Percentiles rank a stretch among this genome's conserved stretches.
Evolutionary conservation across 2,329 filamentous ascomycete genomes (phyloP).

Genomic region (Aureobasidium sp.): DNA sequence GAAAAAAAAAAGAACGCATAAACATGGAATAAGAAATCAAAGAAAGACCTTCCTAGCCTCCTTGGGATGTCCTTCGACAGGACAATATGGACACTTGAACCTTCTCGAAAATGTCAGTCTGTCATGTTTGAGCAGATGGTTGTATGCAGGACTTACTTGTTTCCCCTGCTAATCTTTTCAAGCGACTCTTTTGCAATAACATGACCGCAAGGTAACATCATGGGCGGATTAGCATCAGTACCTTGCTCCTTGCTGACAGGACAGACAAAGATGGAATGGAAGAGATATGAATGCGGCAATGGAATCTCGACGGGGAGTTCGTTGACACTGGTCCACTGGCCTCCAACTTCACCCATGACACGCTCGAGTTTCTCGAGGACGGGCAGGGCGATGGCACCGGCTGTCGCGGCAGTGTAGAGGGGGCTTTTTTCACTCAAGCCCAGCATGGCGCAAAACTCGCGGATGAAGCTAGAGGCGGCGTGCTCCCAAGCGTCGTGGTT

Average conservation of each 20-base stretch:
- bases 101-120: conserved; percentile 30
- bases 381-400: conserved; percentile 83
- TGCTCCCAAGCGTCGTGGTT: conserved; percentile 70
- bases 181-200: conserved; percentile 82
- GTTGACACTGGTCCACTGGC: conserved; percentile 87
- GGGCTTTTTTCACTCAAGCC: conserved; percentile 86
- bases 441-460: conserved; percentile 84
- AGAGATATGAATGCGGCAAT: conserved; percentile 56
- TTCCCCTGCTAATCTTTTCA: conserved; percentile 67
- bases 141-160: conserved; percentile 15
- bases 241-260: conserved; percentile 95
- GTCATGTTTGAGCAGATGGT: not conserved
- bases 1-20: not conserved
- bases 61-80: conserved; percentile 65
- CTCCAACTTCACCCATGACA: conserved; percentile 80
- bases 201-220: conserved; percentile 95
- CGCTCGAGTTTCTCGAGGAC: conserved; percentile 79
- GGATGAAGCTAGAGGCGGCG: conserved; percentile 65
- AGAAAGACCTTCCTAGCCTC: conserved; percentile 62
- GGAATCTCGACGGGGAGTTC: conserved; percentile 72
- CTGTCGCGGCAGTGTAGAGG: conserved; percentile 84
- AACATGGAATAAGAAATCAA: conserved; percentile 12
- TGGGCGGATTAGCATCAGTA: conserved; percentile 84
- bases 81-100: conserved; percentile 97
- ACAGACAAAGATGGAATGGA: conserved; percentile 96